Percentiles rank a stretch among this genome's conserved stretches.
These are phyloP conservation scores for Ilyonectria sp. DNA, from an alignment of 2,329 filamentous ascomycete genomes.

Conservation along the genomic window DNA sequence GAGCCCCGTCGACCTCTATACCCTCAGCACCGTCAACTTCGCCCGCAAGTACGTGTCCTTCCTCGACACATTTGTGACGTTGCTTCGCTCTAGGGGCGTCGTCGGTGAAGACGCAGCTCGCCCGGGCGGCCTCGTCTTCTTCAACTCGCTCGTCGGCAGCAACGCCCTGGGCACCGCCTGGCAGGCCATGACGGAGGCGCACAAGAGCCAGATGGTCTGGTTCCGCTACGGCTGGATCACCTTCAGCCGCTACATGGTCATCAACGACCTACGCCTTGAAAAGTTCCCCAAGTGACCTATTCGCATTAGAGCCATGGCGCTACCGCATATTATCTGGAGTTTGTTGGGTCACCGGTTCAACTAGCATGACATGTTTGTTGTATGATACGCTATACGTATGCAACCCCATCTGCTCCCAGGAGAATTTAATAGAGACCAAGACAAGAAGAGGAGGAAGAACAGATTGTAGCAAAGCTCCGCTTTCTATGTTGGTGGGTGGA, in stretches of 20 bases:
- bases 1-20: slow-evolving; percentile 87
- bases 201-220: slow-evolving; percentile 98
- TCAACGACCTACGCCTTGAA: slow-evolving; percentile 85
- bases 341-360: neutral
- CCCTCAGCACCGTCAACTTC: slow-evolving; percentile 80
- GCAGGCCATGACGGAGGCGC: slow-evolving; percentile 89
- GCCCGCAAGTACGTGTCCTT: slow-evolving; percentile 86
- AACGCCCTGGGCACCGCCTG: slow-evolving; percentile 73
- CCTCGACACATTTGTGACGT: slow-evolving; percentile 81
- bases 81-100: slow-evolving; percentile 61
- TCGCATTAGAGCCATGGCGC: neutral
- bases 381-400: neutral
- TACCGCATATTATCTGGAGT: neutral
- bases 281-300: slow-evolving; percentile 46
- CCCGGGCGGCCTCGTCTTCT: slow-evolving; percentile 76
- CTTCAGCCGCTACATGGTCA: slow-evolving; percentile 92
- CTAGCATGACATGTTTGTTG: neutral
- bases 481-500: neutral
- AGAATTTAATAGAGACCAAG: neutral
- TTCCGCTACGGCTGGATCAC: slow-evolving; percentile 97
- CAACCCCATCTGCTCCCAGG: too few species aligned
- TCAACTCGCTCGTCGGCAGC: slow-evolving; percentile 77
- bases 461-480: neutral
- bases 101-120: slow-evolving; percentile 55
- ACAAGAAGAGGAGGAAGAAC: neutral